Conservation (phyloP, 2,329 filamentous ascomycete genomes). For the Ascochyta koolunga region DNA sequence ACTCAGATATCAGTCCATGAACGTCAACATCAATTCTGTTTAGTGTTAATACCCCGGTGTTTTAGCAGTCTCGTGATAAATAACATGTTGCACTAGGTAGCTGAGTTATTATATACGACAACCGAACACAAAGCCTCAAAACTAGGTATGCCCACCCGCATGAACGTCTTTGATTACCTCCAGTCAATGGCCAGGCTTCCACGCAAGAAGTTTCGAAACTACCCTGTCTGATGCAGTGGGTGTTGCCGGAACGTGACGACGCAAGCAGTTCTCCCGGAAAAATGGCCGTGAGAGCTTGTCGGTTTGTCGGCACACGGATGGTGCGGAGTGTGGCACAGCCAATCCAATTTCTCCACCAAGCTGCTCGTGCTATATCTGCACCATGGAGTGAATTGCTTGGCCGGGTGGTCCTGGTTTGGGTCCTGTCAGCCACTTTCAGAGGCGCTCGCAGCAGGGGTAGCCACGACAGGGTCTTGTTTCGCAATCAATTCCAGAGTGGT, state of each 20-base stretch:
- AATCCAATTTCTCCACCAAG: slow-evolving; percentile 14
- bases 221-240: slow-evolving; percentile 6
- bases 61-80: too few relatives aligned
- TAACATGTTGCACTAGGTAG: too few relatives aligned
- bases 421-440: not conserved
- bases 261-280: not conserved
- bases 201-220: slow-evolving; percentile 8
- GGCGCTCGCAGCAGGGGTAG: not conserved
- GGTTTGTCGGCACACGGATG: too few relatives aligned
- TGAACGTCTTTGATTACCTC: not conserved
- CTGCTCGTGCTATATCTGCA: slow-evolving; percentile 29
- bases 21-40: too few relatives aligned
- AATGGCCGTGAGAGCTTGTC: not conserved
- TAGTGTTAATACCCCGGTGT: too few relatives aligned
- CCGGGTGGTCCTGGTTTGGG: not conserved
- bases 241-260: slow-evolving; percentile 10
- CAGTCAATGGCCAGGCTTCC: not conserved
- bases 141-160: not conserved
- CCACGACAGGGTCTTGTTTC: slow-evolving; percentile 7
- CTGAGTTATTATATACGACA: too few relatives aligned
- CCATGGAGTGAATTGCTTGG: not conserved
- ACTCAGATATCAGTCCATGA: too few relatives aligned
- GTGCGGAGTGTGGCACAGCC: slow-evolving; percentile 34
- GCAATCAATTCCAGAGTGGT: slow-evolving; percentile 18
- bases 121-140: too few relatives aligned